Evolutionary conservation across 306 rosid species (phyloP).

Genomic region (Fagus sylvatica): DNA sequence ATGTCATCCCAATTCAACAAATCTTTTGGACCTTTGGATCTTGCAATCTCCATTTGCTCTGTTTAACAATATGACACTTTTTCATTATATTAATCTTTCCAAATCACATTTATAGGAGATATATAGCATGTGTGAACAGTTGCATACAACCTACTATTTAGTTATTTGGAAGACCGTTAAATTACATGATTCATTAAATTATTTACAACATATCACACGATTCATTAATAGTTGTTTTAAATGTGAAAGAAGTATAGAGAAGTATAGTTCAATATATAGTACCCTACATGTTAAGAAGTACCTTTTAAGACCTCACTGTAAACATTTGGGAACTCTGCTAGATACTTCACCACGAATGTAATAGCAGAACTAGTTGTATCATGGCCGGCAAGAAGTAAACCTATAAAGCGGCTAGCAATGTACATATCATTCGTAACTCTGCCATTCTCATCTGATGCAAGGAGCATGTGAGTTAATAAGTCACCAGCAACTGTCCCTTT

Average conservation of each 20-base stretch:
- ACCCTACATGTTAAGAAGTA: neutral
- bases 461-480: neutral
- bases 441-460: neutral
- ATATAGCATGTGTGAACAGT: too few species aligned
- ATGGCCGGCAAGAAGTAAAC: too few species aligned
- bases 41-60: conserved; percentile 36
- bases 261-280: too few species aligned
- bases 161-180: too few species aligned
- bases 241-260: too few species aligned
- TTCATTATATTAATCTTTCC: too few species aligned
- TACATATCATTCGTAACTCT: neutral
- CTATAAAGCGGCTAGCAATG: neutral
- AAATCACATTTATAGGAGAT: too few species aligned
- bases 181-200: too few species aligned
- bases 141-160: too few species aligned
- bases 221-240: too few species aligned
- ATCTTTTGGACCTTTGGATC: conserved; percentile 15
- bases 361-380: neutral
- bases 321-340: neutral
- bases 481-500: neutral
- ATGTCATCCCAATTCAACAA: conserved; percentile 40
- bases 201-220: too few species aligned
- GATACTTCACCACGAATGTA: neutral
- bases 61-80: neutral
- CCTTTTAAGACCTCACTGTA: neutral